phyloP scores from a whole-genome alignment of 2,329 filamentous ascomycete genomes.

The Trichoderma harzianum region DNA sequence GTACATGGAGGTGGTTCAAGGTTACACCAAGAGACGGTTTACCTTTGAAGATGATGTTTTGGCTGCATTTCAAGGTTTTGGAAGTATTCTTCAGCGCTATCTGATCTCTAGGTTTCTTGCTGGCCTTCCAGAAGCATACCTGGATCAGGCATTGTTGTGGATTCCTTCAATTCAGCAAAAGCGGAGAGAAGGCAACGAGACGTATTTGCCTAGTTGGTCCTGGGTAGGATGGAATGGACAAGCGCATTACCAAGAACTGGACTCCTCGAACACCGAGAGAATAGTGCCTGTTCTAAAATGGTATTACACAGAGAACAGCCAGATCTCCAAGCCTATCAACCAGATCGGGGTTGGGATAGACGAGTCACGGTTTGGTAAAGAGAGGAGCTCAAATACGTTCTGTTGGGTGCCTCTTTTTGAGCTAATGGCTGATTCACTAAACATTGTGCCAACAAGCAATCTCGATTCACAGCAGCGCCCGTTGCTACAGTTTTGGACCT shows the following conservation, averaged over 20 bases:
- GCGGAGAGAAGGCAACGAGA: neutral
- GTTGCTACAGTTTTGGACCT: neutral
- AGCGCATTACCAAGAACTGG: neutral
- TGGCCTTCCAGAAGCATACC: neutral
- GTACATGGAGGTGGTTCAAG: neutral
- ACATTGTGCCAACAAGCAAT: neutral
- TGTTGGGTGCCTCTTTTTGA: neutral
- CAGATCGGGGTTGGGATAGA: neutral
- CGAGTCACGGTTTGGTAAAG: neutral
- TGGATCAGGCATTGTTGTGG: neutral
- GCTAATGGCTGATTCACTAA: neutral
- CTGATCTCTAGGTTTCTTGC: neutral
- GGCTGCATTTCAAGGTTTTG: neutral
- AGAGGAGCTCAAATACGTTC: neutral
- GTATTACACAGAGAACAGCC: neutral
- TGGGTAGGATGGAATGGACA: neutral
- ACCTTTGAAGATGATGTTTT: neutral
- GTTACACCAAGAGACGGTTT: neutral
- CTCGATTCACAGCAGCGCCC: neutral
- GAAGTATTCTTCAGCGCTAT: neutral
- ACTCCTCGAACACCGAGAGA: neutral
- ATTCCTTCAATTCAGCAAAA: neutral
- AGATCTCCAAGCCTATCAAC: neutral
- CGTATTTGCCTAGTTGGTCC: neutral
- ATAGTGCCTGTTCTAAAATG: neutral